A percentile compares a stretch with the other conserved stretches of the same genome.
Conservation (phyloP, 140 eudicot species). For the Stevia rebaudiana region DNA sequence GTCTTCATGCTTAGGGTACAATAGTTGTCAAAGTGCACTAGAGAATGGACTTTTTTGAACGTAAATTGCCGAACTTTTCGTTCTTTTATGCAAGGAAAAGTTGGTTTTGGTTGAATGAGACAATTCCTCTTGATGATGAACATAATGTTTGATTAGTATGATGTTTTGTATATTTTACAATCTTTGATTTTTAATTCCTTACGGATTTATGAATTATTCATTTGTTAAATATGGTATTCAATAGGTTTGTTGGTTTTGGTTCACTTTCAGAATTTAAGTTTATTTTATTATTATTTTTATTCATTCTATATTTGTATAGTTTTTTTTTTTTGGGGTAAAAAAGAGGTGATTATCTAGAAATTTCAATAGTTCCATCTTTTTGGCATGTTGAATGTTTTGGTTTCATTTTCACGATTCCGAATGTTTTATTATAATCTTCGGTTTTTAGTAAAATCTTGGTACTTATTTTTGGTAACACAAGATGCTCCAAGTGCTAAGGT, state of each 20-base stretch:
- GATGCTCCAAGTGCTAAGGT: too few relatives aligned
- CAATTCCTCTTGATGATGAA: conserved; percentile 18
- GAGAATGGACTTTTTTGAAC: conserved; percentile 22
- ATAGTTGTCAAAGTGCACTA: not conserved
- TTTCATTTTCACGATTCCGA: too few relatives aligned
- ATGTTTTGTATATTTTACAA: conserved; percentile 10
- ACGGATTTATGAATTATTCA: not conserved
- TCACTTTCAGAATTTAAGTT: not conserved
- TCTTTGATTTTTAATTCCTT: not conserved
- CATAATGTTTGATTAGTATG: conserved; percentile 14
- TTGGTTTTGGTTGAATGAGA: conserved; percentile 13
- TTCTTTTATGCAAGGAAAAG: conserved; percentile 21
- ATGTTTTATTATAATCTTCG: too few relatives aligned
- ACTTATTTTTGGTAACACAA: too few relatives aligned
- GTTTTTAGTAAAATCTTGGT: too few relatives aligned
- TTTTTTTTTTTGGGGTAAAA: too few relatives aligned
- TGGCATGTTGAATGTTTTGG: too few relatives aligned
- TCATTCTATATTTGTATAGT: too few relatives aligned
- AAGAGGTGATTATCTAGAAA: too few relatives aligned
- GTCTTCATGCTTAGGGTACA: conserved; percentile 16
- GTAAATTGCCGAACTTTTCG: conserved; percentile 22
- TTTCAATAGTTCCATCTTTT: too few relatives aligned
- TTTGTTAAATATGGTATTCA: not conserved
- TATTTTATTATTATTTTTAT: too few relatives aligned
- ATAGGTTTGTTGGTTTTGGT: not conserved